A percentile compares a stretch with the other conserved stretches of the same genome.
phyloP scores from a whole-genome alignment of 495 filamentous ascomycete species.

The Hypoxylon trugodes region DNA sequence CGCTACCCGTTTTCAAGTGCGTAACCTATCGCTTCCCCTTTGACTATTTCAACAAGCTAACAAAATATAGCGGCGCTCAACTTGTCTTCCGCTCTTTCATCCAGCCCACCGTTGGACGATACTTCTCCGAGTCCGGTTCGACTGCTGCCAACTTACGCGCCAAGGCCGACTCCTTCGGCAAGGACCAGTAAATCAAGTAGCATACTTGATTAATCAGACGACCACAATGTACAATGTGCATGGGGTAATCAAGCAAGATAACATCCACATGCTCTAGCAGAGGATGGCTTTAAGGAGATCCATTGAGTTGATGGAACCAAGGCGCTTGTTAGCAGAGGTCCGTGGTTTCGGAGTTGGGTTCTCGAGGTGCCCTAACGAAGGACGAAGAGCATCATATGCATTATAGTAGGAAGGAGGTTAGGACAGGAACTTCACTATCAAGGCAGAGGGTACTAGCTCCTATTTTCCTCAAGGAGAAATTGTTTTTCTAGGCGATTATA shows the following conservation, averaged over 20 bases:
- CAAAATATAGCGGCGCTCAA: slow-evolving; percentile 81
- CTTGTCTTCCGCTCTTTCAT: slow-evolving; percentile 96
- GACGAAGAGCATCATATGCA: slow-evolving; percentile 11
- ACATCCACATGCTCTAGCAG: slow-evolving; percentile 28
- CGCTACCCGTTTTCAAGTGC: slow-evolving; percentile 91
- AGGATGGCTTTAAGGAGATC: no score
- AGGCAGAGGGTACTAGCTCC: slow-evolving; percentile 4
- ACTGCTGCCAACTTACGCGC: slow-evolving; percentile 90
- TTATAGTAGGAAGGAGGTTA: slow-evolving; percentile 14
- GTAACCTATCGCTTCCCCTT: slow-evolving; percentile 41
- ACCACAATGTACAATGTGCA: slow-evolving; percentile 18
- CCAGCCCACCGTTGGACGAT: slow-evolving; percentile 86
- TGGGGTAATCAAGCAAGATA: slow-evolving; percentile 19
- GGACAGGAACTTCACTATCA: slow-evolving; percentile 20
- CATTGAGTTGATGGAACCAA: slow-evolving; percentile 16
- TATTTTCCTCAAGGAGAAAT: slow-evolving; percentile 15
- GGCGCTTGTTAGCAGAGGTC: slow-evolving; percentile 1
- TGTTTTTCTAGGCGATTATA: slow-evolving; percentile 35
- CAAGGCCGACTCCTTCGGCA: slow-evolving; percentile 81
- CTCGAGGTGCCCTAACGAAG: slow-evolving; percentile 1
- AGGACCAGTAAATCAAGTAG: slow-evolving; percentile 62
- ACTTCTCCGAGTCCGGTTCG: slow-evolving; percentile 77
- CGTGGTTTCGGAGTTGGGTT: not conserved
- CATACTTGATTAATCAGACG: not conserved
- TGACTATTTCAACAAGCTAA: slow-evolving; percentile 22